phyloP scores from a whole-genome alignment of 2,329 filamentous ascomycete genomes.

The Epichloe festucae region DNA sequence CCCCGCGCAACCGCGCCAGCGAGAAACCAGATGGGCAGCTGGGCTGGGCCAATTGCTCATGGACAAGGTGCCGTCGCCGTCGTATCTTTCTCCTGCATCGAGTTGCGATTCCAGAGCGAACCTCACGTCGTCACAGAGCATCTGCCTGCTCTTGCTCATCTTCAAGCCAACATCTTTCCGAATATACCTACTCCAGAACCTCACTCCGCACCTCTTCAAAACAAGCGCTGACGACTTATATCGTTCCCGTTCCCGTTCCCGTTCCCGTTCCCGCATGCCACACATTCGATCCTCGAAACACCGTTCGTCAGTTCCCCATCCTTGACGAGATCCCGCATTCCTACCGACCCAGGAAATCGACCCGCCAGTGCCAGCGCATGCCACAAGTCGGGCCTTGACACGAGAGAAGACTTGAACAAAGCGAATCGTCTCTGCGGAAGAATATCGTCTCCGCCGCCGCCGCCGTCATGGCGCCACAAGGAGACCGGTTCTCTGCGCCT shows the following conservation, averaged over 20 bases:
- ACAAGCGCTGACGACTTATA: neutral
- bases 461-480: conserved; percentile 46
- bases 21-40: neutral
- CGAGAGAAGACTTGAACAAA: neutral
- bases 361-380: neutral
- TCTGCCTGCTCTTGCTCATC: too few species aligned
- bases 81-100: too few species aligned
- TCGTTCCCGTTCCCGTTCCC: neutral
- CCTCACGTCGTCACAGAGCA: too few species aligned
- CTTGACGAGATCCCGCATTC: too few species aligned
- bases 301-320: too few species aligned
- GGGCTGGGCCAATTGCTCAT: neutral
- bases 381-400: neutral
- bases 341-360: neutral
- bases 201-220: neutral
- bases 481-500: conserved; percentile 50
- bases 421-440: neutral
- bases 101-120: too few species aligned
- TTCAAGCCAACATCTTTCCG: too few species aligned
- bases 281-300: neutral
- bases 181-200: too few species aligned
- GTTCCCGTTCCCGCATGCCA: conserved; percentile 1
- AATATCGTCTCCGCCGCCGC: conserved; percentile 8
- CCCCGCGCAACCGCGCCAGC: conserved; percentile 10
- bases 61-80: too few species aligned